phyloP scores from a whole-genome alignment of 345 rosid species.

The Clausena lansium region DNA sequence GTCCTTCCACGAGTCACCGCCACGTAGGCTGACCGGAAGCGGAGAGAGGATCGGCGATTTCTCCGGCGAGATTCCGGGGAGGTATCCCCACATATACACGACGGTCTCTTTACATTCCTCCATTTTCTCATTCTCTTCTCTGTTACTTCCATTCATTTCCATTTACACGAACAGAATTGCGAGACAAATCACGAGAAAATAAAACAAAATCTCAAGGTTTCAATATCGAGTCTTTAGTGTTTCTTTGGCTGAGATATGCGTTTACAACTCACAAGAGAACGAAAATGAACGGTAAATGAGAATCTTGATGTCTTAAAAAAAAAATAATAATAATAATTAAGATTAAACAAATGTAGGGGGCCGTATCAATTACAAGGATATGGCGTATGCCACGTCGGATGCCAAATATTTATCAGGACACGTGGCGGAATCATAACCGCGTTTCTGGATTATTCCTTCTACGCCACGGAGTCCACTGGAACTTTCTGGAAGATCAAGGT shows the following conservation, averaged over 20 bases:
- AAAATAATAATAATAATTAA: too few species aligned
- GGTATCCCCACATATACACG: conserved; percentile 75
- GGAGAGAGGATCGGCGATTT: conserved; percentile 64
- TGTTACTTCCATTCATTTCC: conserved; percentile 35
- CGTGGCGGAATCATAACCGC: conserved; percentile 49
- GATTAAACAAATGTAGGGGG: not conserved
- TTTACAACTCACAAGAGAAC: not conserved
- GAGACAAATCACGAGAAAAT: conserved; percentile 1
- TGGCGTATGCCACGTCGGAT: conserved; percentile 52
- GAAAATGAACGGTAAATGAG: not conserved
- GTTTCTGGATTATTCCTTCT: conserved; percentile 23
- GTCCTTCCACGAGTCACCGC: conserved; percentile 62
- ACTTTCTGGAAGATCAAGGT: conserved; percentile 51
- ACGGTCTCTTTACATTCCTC: conserved; percentile 29
- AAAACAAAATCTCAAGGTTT: not conserved
- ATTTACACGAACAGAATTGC: not conserved
- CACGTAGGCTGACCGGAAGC: conserved; percentile 31
- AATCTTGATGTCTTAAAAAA: not conserved
- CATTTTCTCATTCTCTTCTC: conserved; percentile 26
- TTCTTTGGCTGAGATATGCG: not conserved
- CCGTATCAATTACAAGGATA: conserved; percentile 48
- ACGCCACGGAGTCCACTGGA: conserved; percentile 30
- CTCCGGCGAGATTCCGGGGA: conserved; percentile 64
- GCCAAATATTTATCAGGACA: conserved; percentile 22
- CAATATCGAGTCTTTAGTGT: not conserved